Evolutionary conservation across 805 yeast genomes (phyloP).

Genomic region (Wickerhamiella azyma): DNA sequence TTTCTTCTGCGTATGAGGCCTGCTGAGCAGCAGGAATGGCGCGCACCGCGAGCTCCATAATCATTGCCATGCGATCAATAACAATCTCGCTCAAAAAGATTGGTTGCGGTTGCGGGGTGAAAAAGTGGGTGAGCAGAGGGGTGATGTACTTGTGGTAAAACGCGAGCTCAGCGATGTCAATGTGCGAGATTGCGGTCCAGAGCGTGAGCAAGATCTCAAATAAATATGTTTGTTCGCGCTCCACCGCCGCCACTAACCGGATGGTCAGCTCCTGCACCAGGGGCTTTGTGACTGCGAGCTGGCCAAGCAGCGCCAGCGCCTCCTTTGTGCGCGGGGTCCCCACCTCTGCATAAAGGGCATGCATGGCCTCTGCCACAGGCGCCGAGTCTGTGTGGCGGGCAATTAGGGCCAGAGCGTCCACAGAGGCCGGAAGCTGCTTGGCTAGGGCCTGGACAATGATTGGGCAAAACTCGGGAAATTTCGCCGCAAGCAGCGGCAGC

Average conservation of each 20-base stretch:
- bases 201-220: conserved; percentile 21
- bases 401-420: conserved; percentile 40
- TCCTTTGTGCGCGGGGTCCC: conserved; percentile 31
- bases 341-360: conserved; percentile 36
- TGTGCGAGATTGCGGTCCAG: conserved; percentile 16
- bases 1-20: conserved; percentile 7
- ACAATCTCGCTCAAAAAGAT: conserved; percentile 8
- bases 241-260: conserved; percentile 24
- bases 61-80: conserved; percentile 15
- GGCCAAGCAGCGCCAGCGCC: conserved; percentile 24
- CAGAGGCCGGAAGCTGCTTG: conserved; percentile 32
- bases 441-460: conserved; percentile 13
- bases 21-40: conserved; percentile 15
- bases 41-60: conserved; percentile 19
- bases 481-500: conserved; percentile 37
- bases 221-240: conserved; percentile 13
- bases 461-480: conserved; percentile 19
- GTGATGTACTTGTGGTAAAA: conserved; percentile 12
- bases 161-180: conserved; percentile 13
- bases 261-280: conserved; percentile 29
- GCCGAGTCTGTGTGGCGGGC: conserved; percentile 29
- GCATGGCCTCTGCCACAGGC: conserved; percentile 40
- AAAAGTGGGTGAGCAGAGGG: conserved; percentile 5
- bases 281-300: conserved; percentile 24
- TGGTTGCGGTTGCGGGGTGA: neutral